Evolutionary conservation across 371 early-diverging fungal genomes (phyloP).

Genomic region (Syncephalis fuscata): DNA sequence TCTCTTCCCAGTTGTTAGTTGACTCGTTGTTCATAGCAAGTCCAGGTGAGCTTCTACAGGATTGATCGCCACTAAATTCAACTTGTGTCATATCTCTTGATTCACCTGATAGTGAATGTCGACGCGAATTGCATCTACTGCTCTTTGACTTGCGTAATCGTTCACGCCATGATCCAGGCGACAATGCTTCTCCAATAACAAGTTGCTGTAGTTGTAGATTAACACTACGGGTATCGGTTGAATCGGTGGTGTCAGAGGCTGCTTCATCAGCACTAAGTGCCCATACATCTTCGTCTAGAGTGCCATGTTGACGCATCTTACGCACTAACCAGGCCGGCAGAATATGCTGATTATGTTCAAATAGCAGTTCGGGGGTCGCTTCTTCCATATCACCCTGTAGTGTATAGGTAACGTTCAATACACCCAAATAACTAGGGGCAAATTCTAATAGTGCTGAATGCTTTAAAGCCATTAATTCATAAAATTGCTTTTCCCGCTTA

Average conservation of each 20-base stretch:
- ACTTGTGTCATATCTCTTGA: too few relatives aligned
- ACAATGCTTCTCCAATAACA: slow-evolving; percentile 14
- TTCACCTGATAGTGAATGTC: too few relatives aligned
- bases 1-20: too few relatives aligned
- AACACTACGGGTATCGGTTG: slow-evolving; percentile 8
- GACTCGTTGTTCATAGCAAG: too few relatives aligned
- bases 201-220: slow-evolving; percentile 16
- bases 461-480: slow-evolving; percentile 61
- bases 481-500: slow-evolving; percentile 66
- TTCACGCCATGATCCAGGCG: slow-evolving; percentile 6
- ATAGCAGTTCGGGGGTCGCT: slow-evolving; percentile 42
- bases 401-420: slow-evolving; percentile 78
- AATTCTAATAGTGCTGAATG: slow-evolving; percentile 72
- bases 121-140: slow-evolving; percentile 2
- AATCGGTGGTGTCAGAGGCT: background rate
- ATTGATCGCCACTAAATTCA: too few relatives aligned
- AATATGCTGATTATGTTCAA: slow-evolving; percentile 65
- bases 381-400: slow-evolving; percentile 13
- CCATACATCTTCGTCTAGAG: too few relatives aligned
- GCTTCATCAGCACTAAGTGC: too few relatives aligned
- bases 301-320: slow-evolving; percentile 8
- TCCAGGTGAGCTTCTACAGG: too few relatives aligned
- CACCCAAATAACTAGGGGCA: slow-evolving; percentile 80
- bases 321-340: slow-evolving; percentile 42
- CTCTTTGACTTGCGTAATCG: background rate